Evolutionary conservation across 805 yeast species (phyloP), one percentile per base, ranked within the genome.

Genomic region (Cyberlindnera saturnus): DNA sequence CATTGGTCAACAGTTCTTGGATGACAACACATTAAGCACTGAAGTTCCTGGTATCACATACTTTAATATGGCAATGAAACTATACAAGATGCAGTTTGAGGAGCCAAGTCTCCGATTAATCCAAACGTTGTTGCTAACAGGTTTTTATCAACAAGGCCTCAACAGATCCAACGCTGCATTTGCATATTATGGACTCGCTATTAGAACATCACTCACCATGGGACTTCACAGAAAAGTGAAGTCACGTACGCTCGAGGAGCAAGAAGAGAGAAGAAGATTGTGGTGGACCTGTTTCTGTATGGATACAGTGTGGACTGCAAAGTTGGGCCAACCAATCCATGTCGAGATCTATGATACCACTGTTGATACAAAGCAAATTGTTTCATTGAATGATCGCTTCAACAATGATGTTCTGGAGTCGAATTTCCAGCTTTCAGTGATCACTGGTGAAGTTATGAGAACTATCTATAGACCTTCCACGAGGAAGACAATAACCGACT

Each of bases 281-380:
- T 67, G 70, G 70, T 67, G 71, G 71, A 64, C 71, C 10, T 61
- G 62, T 17, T 65, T 60, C 46, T 55, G 62, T 6, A 53, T 66
- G 51, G 68, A 65, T 39, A 59, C 63, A 17, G 56, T 62, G 18
- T 66, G 69, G 52, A 59, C 65, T n/a, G 64, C 69, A 4, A 60
- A 66, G 32, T 48, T 65, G 19, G 62, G 69, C 17, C 59, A 64
- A 31, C 70, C 70, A 0, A 55, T 58, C n/a, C 67, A 60, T 45
- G 60, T 66, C 32, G 60, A 59, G 33, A 56, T 52, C 34, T 50
- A 59, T 37, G 64, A 62, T 45, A 61, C 64, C 10, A 64, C 62
- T 33, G 59, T 59, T 17, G 68, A 62, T 17, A 43, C 60, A 6
- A 46, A 44, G 15, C 42, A 42, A 3, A 32, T 47, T 23, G 6